Conservation (phyloP, 1,284 basidiomycete species). For the Ceratobasidium sp. region DNA sequence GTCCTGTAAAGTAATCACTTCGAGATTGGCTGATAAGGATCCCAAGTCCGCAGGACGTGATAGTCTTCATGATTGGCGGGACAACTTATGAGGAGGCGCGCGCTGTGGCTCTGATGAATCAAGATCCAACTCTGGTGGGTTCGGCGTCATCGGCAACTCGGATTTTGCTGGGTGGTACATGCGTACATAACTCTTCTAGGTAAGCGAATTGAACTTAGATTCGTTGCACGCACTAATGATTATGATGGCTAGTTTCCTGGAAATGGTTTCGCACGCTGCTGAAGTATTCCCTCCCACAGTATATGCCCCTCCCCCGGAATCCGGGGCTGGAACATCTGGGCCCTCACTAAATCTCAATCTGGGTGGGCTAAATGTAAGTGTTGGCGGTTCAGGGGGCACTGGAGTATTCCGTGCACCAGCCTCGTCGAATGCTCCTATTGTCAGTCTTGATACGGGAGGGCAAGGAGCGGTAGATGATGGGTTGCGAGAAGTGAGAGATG, state of each 20-base stretch:
- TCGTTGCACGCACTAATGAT: too few species aligned
- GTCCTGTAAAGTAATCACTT: background rate
- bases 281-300: slow-evolving; percentile 67
- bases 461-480: slow-evolving; percentile 64
- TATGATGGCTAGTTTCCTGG: slow-evolving; percentile 75
- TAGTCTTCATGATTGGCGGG: slow-evolving; percentile 93
- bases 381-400: slow-evolving; percentile 82
- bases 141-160: slow-evolving; percentile 58
- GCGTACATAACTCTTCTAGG: slow-evolving; percentile 91
- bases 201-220: slow-evolving; percentile 51
- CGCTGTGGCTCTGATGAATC: slow-evolving; percentile 83
- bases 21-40: background rate
- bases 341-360: slow-evolving; percentile 87
- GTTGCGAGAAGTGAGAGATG: slow-evolving; percentile 85
- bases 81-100: slow-evolving; percentile 93
- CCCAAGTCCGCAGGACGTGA: slow-evolving; percentile 89
- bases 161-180: slow-evolving; percentile 88
- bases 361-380: slow-evolving; percentile 87
- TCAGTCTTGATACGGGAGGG: slow-evolving; percentile 54
- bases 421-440: slow-evolving; percentile 12
- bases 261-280: slow-evolving; percentile 71
- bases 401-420: slow-evolving; percentile 75
- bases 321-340: slow-evolving; percentile 55
- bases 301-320: slow-evolving; percentile 61
- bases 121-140: slow-evolving; percentile 62